These are phyloP conservation scores for Amylocystis lapponica DNA, from an alignment of 768 basidiomycete genomes.

Conservation along the genomic window DNA sequence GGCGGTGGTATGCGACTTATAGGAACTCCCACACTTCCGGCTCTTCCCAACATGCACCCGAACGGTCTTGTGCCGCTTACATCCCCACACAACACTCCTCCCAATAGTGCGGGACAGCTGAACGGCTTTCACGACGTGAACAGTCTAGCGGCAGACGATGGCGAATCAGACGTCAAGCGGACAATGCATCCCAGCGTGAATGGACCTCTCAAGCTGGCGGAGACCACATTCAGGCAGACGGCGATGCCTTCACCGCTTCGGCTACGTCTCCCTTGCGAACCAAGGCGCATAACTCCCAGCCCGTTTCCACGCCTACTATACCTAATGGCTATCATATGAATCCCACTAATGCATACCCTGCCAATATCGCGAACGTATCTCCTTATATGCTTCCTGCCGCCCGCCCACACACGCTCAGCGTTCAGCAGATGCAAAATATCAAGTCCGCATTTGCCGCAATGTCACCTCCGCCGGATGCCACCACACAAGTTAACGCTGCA, in stretches of 20 bases:
- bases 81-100: constrained; percentile 9
- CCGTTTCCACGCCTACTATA: constrained; percentile 29
- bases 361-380: constrained; percentile 32
- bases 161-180: constrained; percentile 15
- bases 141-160: constrained; percentile 3
- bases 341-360: constrained; percentile 33
- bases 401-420: constrained; percentile 37
- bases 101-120: constrained; percentile 7
- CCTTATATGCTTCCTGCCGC: constrained; percentile 28
- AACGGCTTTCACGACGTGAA: constrained; percentile 10
- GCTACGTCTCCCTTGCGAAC: constrained; percentile 36
- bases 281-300: constrained; percentile 43
- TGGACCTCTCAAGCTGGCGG: too few relatives aligned
- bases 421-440: constrained; percentile 56
- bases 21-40: constrained; percentile 28
- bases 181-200: too few relatives aligned
- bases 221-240: too few relatives aligned
- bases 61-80: constrained; percentile 16
- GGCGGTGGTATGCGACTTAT: constrained; percentile 52
- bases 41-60: constrained; percentile 21
- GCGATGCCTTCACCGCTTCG: constrained; percentile 5
- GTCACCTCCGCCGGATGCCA: constrained; percentile 33
- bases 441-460: constrained; percentile 48
- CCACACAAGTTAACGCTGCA: constrained; percentile 27
- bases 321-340: constrained; percentile 38